These are phyloP conservation scores for Cyclanthera cordifolia DNA, from an alignment of 306 rosid species.

Conservation along the genomic window DNA sequence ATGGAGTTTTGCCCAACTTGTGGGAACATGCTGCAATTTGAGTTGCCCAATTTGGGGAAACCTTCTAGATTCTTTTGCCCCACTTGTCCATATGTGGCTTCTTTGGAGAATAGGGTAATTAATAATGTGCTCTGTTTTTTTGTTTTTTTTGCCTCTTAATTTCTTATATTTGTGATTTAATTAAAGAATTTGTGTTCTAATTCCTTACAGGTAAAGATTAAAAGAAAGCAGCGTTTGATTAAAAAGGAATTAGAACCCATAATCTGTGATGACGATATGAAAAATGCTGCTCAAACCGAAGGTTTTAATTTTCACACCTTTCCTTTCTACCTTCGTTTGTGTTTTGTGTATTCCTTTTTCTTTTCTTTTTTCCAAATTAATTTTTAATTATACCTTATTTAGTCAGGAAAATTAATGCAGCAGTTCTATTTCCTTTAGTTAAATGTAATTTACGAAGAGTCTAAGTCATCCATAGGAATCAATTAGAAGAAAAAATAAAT, in stretches of 20 bases:
- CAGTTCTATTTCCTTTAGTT: not conserved
- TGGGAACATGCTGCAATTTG: conserved; percentile 40
- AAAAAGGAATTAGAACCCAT: conserved; percentile 42
- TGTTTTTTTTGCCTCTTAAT: not conserved
- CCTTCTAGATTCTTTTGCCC: conserved; percentile 42
- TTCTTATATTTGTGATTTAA: not conserved
- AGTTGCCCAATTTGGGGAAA: conserved; percentile 31
- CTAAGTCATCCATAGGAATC: too few relatives aligned
- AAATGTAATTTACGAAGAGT: too few relatives aligned
- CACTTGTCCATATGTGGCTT: conserved; percentile 43
- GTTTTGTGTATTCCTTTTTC: not conserved
- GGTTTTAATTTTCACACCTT: conserved; percentile 29
- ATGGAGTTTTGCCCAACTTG: conserved; percentile 62
- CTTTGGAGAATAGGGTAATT: conserved; percentile 29
- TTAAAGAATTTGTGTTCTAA: not conserved
- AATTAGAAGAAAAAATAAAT: too few relatives aligned
- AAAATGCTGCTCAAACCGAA: conserved; percentile 37
- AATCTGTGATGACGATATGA: conserved; percentile 36
- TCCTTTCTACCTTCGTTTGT: not conserved
- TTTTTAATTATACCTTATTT: not conserved
- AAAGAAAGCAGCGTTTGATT: conserved; percentile 38
- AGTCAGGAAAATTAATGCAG: not conserved
- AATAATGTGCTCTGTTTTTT: not conserved
- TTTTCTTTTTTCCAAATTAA: not conserved
- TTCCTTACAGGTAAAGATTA: conserved; percentile 34